Base-by-base conservation (phyloP, 352 stramenopile species). In the Peronospora farinosa region DNA sequence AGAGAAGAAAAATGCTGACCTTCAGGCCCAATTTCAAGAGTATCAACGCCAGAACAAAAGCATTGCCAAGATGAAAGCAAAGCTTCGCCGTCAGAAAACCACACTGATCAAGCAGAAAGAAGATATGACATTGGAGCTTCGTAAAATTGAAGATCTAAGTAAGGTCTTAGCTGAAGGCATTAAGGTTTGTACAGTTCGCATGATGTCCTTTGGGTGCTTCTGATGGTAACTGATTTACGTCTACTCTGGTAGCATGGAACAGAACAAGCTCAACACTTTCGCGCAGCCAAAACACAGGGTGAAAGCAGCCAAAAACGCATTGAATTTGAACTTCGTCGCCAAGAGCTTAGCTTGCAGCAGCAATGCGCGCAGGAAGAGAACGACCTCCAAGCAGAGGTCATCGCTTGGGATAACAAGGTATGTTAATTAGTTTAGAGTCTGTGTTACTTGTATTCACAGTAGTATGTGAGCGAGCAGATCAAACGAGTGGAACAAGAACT, bases 351-450 rank as follows among this genome's bases (percentile, higher is more conserved):
- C 11, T 56, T 64, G 35, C 58, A 72, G 28, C 46, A 59, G 36
- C 49, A 63, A 37, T 68, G 47, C 37, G 54, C 54, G 25, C 49
- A 56, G 1, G 50, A 65, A 65, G 63, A 72, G 39, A 43, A 32
- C 23, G 38, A 60, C 32, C 48, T 72, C 13, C 41, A 65, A 40
- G 59, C 46, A 28, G 47, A 65, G 17, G 17, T 68, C 25, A 47
- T 51, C 7, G 42, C 43, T 42, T 72, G 58, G 59, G 47, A 68
- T 54, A 50, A 65, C 45, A 72, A 72, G 63, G 63, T 72, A 59
- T 9, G 9, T 23, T 11, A 40, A 21, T 11, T 7, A 12, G 28
- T 32, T 32, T 32, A 11, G 28, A 9, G 28, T 11, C 28, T 32
- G 8, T 45, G 32, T 44, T 38, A 23, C 12, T 5, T 30, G 17